Evolutionary conservation across 2,329 filamentous ascomycete genomes (phyloP).

Genomic region (Ophiostoma himal-ulmi): DNA sequence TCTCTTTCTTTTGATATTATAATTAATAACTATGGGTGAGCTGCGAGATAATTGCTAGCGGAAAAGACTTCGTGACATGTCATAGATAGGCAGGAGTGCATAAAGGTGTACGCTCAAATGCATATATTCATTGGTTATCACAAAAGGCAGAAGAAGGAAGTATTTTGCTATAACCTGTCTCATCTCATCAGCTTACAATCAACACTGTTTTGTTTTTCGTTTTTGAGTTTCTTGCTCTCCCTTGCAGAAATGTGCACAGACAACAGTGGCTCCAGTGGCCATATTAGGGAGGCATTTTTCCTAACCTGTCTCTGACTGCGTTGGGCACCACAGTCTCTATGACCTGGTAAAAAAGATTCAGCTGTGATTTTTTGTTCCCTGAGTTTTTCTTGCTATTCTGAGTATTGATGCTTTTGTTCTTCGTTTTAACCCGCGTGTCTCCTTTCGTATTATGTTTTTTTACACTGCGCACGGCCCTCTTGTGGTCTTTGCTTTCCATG

Average conservation of each 20-base stretch:
- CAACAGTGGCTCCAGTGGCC: slow-evolving; percentile 1
- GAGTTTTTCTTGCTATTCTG: neutral
- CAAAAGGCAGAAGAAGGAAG: neutral
- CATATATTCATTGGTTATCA: neutral
- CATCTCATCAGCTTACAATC: neutral
- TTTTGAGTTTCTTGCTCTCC: neutral
- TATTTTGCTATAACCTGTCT: neutral
- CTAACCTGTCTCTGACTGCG: neutral
- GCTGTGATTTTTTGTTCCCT: neutral
- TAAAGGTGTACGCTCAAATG: neutral
- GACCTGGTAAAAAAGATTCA: neutral
- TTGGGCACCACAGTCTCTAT: neutral
- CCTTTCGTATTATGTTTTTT: neutral
- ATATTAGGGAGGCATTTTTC: neutral
- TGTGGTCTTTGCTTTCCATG: slow-evolving; percentile 2
- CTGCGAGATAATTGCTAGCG: neutral
- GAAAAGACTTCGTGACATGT: neutral
- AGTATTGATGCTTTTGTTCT: neutral
- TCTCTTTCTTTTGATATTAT: neutral
- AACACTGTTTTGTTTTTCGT: neutral
- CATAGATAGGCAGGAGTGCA: neutral
- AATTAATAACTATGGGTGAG: no score
- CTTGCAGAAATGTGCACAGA: neutral
- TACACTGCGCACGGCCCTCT: neutral
- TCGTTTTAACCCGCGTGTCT: neutral